Percentiles rank a stretch among this genome's conserved stretches.
These are phyloP conservation scores for Hyparrhenia diplandra DNA, from an alignment of 176 grass and related monocot genomes.

Conservation along the genomic window DNA sequence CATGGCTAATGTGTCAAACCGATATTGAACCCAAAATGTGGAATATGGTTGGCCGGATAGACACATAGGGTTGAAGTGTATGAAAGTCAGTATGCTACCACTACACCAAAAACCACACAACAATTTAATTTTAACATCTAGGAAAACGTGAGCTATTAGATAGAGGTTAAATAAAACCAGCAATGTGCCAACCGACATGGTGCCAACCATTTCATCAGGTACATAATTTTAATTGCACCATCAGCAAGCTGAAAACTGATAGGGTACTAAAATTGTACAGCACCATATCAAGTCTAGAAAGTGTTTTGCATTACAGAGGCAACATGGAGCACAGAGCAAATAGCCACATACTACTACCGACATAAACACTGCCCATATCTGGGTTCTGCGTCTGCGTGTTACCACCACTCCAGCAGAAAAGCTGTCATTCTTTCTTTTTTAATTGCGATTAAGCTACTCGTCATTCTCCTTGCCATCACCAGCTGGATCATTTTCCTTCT, in stretches of 20 bases:
- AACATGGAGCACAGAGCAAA: background rate
- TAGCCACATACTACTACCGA: background rate
- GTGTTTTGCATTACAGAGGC: background rate
- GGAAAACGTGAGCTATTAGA: background rate
- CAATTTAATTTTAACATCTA: background rate
- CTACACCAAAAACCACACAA: background rate
- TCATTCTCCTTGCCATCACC: background rate
- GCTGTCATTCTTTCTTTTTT: background rate
- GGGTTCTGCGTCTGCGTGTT: background rate
- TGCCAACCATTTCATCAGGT: background rate
- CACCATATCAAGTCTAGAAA: background rate
- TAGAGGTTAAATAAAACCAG: background rate
- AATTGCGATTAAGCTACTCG: background rate
- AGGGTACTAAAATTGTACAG: background rate
- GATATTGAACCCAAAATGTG: background rate
- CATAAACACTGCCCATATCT: background rate
- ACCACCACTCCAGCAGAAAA: background rate
- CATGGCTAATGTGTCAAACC: background rate
- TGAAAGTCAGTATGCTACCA: background rate
- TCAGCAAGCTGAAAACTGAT: background rate
- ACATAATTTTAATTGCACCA: background rate
- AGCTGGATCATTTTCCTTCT: conserved; percentile 19
- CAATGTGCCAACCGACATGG: background rate
- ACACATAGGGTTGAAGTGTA: background rate
- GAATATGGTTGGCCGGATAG: background rate